Percentiles rank a stretch among this genome's conserved stretches.
Conservation (phyloP, 257 asterid genomes). For the Verbena officinalis region DNA sequence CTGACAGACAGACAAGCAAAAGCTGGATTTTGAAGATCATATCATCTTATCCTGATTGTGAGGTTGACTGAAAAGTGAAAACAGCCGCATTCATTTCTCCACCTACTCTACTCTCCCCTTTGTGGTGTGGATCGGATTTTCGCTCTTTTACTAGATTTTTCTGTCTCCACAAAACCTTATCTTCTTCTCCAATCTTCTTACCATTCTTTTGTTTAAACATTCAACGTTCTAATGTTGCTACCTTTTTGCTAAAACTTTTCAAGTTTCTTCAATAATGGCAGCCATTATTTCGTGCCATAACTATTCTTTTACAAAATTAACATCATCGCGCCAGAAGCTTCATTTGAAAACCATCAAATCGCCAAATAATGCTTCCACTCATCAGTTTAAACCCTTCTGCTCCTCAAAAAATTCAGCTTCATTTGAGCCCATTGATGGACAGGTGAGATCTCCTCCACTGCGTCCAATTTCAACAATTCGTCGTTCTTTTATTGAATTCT, state of each 20-base stretch:
- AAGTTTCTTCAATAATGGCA: conserved; percentile 64
- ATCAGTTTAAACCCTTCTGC: conserved; percentile 41
- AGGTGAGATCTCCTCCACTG: conserved; percentile 44
- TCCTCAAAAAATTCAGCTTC: conserved; percentile 41
- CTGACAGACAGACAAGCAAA: not conserved
- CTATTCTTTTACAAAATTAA: conserved; percentile 40
- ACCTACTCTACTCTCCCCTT: too few relatives aligned
- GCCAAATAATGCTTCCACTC: conserved; percentile 24
- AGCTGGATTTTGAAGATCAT: conserved; percentile 30
- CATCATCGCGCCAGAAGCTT: conserved; percentile 36
- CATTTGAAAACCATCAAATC: conserved; percentile 29
- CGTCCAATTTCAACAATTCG: not conserved
- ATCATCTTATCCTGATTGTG: conserved; percentile 66
- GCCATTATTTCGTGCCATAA: conserved; percentile 58
- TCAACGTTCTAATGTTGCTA: conserved; percentile 37
- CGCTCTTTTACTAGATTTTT: conserved; percentile 24
- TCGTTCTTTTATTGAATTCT: too few relatives aligned
- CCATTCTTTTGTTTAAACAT: not conserved
- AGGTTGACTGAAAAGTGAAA: conserved; percentile 55
- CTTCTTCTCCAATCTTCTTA: conserved; percentile 31
- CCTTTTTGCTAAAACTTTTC: conserved; percentile 25
- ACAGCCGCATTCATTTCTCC: conserved; percentile 28
- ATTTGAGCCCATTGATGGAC: conserved; percentile 39
- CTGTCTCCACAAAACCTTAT: conserved; percentile 44
- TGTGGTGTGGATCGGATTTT: conserved; percentile 38